Evolutionary conservation across 768 basidiomycete species (phyloP), one percentile per base, ranked within the genome.

Genomic region (Hericium erinaceus): DNA sequence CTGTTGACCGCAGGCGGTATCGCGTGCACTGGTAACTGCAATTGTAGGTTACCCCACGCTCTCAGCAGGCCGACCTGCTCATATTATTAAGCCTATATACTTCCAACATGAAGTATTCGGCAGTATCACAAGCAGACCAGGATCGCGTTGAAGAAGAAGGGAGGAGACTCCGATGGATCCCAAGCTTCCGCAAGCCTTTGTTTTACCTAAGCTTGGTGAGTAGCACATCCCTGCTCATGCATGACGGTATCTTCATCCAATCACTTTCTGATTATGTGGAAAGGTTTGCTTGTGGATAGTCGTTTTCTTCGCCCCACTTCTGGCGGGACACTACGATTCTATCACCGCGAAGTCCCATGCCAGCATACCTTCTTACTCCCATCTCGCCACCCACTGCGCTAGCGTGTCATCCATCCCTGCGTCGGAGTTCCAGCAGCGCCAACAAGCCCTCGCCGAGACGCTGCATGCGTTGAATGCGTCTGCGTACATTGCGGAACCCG

Each of bases 401-500:
- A 62, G 75, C 56, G 69, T 76, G 18, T 63, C 74, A n/a, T 76
- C 83, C 9, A 84, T 87, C 61, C 59, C 64, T 18, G 50, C 67
- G 2, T 58, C 66, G 10, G 81, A 83, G 55, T 82, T 79, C 62
- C 65, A 74, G 22, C 67, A 66, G 33, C 78, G 85, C n/a, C 88
- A 87, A 63, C 72, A 64, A 5, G 60, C 67, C 9, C 75, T 89
- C 28, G 83, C 84, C 1, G 70, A 72, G 13, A 71, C 67, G 0
- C 75, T 89, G 16, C 67, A 73, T 55, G 59, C 68, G 5, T 73
- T 82, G 26, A 77, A 80, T 33, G 84, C 79, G 0, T 75, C 80
- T 7, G 85, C 86, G 15, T 93, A 89, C 67, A 79, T 94, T 38
- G 81, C 86, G 6, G 91, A 94, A 67, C 89, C 92, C 24, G 83